Percentiles rank a stretch among this genome's conserved stretches.
Conservation (phyloP, 2,329 filamentous ascomycete genomes). For the Fusarium compactum region DNA sequence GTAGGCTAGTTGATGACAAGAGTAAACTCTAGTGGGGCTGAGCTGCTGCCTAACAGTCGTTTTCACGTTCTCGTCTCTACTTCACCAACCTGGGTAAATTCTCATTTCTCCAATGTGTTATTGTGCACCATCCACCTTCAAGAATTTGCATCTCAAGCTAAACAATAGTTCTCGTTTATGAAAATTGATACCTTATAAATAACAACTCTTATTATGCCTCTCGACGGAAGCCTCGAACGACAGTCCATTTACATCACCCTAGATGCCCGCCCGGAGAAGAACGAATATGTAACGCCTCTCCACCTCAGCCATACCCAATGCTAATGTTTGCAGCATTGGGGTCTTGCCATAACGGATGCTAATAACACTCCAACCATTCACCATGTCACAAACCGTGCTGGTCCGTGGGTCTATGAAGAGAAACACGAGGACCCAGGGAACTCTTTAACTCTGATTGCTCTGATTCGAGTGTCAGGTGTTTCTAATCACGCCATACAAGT, state of each 20-base stretch:
- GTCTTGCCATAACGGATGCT: not conserved
- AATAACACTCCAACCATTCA: not conserved
- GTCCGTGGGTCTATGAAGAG: not conserved
- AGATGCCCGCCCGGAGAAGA: not conserved
- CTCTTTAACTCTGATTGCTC: not conserved
- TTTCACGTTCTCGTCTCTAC: too few relatives aligned
- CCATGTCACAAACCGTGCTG: not conserved
- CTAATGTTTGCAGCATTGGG: not conserved
- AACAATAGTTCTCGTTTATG: too few relatives aligned
- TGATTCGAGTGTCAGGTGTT: too few relatives aligned
- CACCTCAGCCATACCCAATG: accelerated
- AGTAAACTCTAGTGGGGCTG: too few relatives aligned
- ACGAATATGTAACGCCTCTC: not conserved
- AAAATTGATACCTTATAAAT: too few relatives aligned
- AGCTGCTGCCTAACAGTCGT: too few relatives aligned
- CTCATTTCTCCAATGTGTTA: too few relatives aligned
- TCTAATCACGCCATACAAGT: too few relatives aligned
- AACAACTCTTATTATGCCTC: not conserved
- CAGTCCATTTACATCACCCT: not conserved
- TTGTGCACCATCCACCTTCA: too few relatives aligned
- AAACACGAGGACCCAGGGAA: not conserved
- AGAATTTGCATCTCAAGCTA: too few relatives aligned
- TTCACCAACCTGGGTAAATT: too few relatives aligned
- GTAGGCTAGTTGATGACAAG: too few relatives aligned
- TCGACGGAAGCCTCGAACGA: not conserved